These are phyloP conservation scores for Rhododendron vialii DNA, from an alignment of 148 eudicot genomes.

Conservation along the genomic window DNA sequence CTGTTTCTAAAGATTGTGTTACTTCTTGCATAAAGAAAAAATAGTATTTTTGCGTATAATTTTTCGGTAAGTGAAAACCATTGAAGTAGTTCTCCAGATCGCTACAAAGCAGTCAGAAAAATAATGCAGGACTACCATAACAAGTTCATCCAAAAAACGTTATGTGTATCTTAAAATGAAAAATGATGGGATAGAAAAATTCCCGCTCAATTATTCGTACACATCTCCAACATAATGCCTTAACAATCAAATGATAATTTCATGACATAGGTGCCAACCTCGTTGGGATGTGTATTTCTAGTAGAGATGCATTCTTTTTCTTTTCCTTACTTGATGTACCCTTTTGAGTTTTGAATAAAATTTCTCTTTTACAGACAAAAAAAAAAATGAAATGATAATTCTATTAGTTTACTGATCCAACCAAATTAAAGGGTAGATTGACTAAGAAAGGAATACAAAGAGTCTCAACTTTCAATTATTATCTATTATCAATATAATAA, in stretches of 20 bases:
- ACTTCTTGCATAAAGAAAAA: neutral
- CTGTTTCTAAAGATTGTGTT: neutral
- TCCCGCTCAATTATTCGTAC: neutral
- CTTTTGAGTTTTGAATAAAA: too few relatives aligned
- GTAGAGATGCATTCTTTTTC: too few relatives aligned
- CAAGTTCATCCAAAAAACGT: neutral
- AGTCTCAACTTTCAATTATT: neutral
- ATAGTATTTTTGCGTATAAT: neutral
- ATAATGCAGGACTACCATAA: neutral
- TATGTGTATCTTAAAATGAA: neutral
- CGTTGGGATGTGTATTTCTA: too few relatives aligned
- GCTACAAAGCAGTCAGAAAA: neutral
- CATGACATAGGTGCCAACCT: too few relatives aligned
- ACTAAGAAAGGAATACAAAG: neutral
- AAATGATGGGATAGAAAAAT: neutral
- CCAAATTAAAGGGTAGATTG: neutral
- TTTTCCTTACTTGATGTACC: too few relatives aligned
- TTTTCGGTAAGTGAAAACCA: neutral
- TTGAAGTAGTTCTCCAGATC: neutral
- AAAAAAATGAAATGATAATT: too few relatives aligned
- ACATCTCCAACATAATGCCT: neutral
- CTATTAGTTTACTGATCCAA: too few relatives aligned
- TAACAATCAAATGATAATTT: too few relatives aligned
- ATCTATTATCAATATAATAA: too few relatives aligned
- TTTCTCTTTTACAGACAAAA: too few relatives aligned